Percentiles rank a stretch among this genome's conserved stretches.
These are phyloP conservation scores for Lathyrus tuberosus DNA, from an alignment of 306 rosid species.

Conservation along the genomic window DNA sequence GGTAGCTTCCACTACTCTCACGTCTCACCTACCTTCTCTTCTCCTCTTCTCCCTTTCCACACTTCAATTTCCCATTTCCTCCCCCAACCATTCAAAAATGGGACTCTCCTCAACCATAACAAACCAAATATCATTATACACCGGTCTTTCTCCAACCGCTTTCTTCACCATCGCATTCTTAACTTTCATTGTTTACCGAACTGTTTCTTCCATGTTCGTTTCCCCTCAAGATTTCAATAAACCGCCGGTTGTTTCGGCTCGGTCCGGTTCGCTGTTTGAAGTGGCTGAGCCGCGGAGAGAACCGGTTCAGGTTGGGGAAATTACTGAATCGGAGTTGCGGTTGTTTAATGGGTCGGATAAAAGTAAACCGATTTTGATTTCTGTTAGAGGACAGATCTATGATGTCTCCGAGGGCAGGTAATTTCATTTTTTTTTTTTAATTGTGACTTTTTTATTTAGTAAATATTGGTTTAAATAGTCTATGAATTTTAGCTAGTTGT, in stretches of 20 bases:
- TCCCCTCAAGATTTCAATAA: conserved; percentile 3
- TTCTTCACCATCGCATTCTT: conserved; percentile 3
- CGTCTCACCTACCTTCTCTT: not conserved
- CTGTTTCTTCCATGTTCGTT: conserved; percentile 9
- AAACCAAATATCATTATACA: not conserved
- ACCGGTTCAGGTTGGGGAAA: conserved; percentile 5
- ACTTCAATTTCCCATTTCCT: not conserved
- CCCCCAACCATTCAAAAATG: not conserved
- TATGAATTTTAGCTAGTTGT: too few species aligned
- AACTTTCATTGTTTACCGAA: not conserved
- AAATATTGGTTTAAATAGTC: too few species aligned
- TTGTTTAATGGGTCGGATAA: conserved; percentile 9
- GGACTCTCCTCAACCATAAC: not conserved
- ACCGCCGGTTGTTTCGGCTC: not conserved
- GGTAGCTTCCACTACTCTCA: conserved; percentile 8
- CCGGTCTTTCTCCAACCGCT: conserved; percentile 18
- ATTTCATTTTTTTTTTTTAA: not conserved
- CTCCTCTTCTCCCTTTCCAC: not conserved
- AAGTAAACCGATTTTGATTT: not conserved
- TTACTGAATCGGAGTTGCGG: not conserved
- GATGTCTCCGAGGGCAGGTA: not conserved
- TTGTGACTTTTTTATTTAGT: not conserved
- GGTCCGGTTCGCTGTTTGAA: not conserved
- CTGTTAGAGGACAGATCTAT: conserved; percentile 14
- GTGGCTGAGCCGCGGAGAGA: not conserved